Evolutionary conservation across 352 stramenopile genomes (phyloP).

Genomic region (Peronosclerospora sorghi): DNA sequence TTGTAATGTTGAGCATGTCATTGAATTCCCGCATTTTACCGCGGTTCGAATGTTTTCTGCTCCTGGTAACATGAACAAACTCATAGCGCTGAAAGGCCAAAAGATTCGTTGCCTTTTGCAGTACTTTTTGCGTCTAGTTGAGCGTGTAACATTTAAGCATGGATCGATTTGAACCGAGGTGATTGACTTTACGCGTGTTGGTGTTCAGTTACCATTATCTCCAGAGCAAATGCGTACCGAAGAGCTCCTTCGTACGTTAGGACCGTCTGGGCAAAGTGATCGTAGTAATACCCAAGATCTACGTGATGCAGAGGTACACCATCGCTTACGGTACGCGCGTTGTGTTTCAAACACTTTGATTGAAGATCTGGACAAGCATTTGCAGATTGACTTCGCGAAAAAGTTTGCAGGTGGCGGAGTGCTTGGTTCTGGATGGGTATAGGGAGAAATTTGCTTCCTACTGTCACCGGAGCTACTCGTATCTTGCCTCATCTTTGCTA

Average conservation of each 20-base stretch:
- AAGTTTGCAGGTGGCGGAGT: conserved; percentile 67
- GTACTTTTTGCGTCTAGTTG: conserved; percentile 52
- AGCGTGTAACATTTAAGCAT: conserved; percentile 11
- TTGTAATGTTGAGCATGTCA: conserved; percentile 1
- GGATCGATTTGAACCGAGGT: conserved; percentile 19
- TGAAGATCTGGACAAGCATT: conserved; percentile 44
- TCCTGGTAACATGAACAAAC: conserved; percentile 9
- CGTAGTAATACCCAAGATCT: not conserved
- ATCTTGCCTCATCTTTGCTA: conserved; percentile 49
- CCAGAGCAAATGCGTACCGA: not conserved
- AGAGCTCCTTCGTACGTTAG: conserved; percentile 11
- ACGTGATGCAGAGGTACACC: not conserved
- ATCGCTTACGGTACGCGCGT: conserved; percentile 6
- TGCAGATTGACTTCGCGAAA: conserved; percentile 81
- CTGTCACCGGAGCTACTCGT: conserved; percentile 63
- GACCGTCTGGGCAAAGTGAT: conserved; percentile 1
- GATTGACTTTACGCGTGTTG: conserved; percentile 48
- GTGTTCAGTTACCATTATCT: conserved; percentile 14
- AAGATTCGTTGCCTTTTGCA: conserved; percentile 63
- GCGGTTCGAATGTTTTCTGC: conserved; percentile 31
- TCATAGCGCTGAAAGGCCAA: conserved; percentile 35
- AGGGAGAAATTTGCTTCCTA: conserved; percentile 79
- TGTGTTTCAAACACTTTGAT: conserved; percentile 41
- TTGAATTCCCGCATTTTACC: conserved; percentile 47
- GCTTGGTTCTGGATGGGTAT: conserved; percentile 56